These are phyloP conservation scores for Saturnispora serradocipensis DNA, from an alignment of 805 yeast species.

Conservation along the genomic window DNA sequence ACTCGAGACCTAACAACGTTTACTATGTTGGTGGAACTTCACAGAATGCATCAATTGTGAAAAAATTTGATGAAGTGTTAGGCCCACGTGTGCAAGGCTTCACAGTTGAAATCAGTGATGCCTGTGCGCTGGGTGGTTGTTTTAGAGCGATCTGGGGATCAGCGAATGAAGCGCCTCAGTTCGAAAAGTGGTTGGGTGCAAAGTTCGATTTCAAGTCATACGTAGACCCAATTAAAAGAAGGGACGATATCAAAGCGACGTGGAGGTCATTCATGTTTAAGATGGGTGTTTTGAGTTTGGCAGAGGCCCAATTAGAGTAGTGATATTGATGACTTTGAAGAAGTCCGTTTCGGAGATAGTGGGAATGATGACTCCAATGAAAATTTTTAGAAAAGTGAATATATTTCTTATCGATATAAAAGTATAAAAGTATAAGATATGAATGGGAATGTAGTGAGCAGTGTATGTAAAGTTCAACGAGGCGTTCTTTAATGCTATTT, in stretches of 20 bases:
- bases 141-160: slow-evolving; percentile 69
- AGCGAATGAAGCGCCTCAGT: slow-evolving; percentile 21
- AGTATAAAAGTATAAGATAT: background rate
- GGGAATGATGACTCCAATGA: background rate
- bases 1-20: slow-evolving; percentile 54
- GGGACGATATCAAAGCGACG: slow-evolving; percentile 23
- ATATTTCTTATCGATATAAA: background rate
- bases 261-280: slow-evolving; percentile 47
- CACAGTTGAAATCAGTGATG: slow-evolving; percentile 71
- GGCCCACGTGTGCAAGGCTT: slow-evolving; percentile 60
- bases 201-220: slow-evolving; percentile 40
- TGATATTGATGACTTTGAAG: background rate
- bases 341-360: background rate
- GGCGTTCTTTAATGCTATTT: background rate
- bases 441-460: background rate
- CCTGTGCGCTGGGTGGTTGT: slow-evolving; percentile 91
- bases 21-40: slow-evolving; percentile 88
- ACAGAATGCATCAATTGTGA: slow-evolving; percentile 57
- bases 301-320: slow-evolving; percentile 27
- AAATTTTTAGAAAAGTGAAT: background rate
- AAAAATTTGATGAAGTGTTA: slow-evolving; percentile 58
- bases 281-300: slow-evolving; percentile 40
- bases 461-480: background rate
- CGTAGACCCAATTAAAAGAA: slow-evolving; percentile 30
- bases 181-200: slow-evolving; percentile 37